Conservation (phyloP, 1,139 yeast species). For the Suhomyces taliae region DNA sequence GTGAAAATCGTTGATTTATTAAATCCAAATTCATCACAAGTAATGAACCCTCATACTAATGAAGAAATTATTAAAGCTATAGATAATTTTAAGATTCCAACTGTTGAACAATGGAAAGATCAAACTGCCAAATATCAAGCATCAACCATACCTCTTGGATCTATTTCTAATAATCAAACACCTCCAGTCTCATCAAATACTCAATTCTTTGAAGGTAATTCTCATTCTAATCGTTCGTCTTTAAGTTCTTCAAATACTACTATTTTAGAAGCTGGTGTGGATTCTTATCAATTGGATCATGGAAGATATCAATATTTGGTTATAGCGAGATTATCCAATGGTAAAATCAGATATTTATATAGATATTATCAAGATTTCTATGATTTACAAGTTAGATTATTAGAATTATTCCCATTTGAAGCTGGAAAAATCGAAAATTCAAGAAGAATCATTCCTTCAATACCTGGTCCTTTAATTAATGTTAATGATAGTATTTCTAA, state of each 20-base stretch:
- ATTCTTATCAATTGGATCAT: constrained; percentile 76
- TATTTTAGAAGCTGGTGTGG: constrained; percentile 69
- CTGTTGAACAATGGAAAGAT: constrained; percentile 94
- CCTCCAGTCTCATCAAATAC: constrained; percentile 36
- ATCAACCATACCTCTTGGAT: constrained; percentile 77
- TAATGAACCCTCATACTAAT: constrained; percentile 13
- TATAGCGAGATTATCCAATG: constrained; percentile 67
- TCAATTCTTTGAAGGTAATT: constrained; percentile 38
- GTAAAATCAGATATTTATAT: constrained; percentile 69
- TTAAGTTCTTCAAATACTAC: constrained; percentile 34
- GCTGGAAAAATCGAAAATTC: constrained; percentile 83
- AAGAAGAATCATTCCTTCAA: constrained; percentile 80
- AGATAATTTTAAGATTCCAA: constrained; percentile 69
- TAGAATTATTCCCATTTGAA: constrained; percentile 86
- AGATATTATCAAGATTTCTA: constrained; percentile 95
- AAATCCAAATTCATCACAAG: constrained; percentile 34
- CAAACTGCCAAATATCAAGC: constrained; percentile 93
- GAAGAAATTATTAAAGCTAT: constrained; percentile 44
- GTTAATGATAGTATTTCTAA: constrained; percentile 88
- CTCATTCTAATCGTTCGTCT: constrained; percentile 32
- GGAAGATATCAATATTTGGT: constrained; percentile 91
- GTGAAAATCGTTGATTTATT: constrained; percentile 82
- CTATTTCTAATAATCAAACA: constrained; percentile 30
- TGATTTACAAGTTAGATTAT: constrained; percentile 82
- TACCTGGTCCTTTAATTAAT: constrained; percentile 94